Base-by-base conservation (phyloP, 2,329 filamentous ascomycete genomes). In the Lachnellula suecica region DNA sequence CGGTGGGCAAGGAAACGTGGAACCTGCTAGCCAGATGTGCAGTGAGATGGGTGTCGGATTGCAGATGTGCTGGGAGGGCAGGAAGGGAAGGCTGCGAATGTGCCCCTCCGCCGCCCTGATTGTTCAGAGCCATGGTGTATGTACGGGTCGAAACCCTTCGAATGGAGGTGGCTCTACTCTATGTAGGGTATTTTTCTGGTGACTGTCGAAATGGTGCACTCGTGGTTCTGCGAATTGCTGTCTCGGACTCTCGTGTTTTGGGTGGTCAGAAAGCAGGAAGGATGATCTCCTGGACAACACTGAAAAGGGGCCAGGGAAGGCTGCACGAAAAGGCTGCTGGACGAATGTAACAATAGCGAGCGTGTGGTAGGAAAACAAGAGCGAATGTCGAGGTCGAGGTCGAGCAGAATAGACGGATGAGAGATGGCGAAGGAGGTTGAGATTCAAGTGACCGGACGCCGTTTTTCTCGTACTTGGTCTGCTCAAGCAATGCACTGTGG, bases 61-160 rank as follows among this genome's bases (percentile, higher is more conserved):
- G 87, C 47, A 86, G 80, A 76, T 91, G 94, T 57, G 89, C 84
- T 44, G 94, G 93, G 61, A 99, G 78, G 56, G 91, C 86, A 20
- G 93, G 91, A 64, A 99, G 78, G 55, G 93, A 97, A 52, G 91
- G 83, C 73, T 96, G 91, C 58, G 79, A 90, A 75, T 86, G 91
- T 73, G 83, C 80, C 55, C 82, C 83, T 70, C 79, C 81, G 59
- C 59, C 51, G 27, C 53, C 57, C 56, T 59, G 58, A 37, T 51
- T 57, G 42, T 60, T 83, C 71, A 80, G 75, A 67, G 83, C 77
- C 83, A 87, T 88, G 69, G 63, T 76, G 70, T 70, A 60, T 47
- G 48, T 41, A 22, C 50, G 63, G 59, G 62, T 60, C 61, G 59
- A 59, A 63, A 62, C 61, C 58, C 62, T 46, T 48, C 19, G 23